phyloP scores from a whole-genome alignment of 192 early-diverging fungal species.

The Entomortierella beljakovae region DNA sequence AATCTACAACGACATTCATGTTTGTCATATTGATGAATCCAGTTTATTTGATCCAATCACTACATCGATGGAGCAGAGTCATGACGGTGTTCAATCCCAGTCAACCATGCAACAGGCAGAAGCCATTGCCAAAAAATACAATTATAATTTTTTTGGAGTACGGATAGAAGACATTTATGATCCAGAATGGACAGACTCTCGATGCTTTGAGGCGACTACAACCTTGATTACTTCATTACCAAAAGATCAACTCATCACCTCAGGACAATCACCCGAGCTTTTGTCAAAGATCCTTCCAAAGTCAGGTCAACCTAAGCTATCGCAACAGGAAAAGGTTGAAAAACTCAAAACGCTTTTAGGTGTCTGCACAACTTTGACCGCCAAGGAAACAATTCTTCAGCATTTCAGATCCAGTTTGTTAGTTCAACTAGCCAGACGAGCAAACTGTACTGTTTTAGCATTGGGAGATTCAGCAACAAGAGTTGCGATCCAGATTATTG shows the following conservation, averaged over 20 bases:
- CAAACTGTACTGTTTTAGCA: constrained; percentile 71
- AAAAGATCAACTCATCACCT: constrained; percentile 33
- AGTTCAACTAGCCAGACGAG: constrained; percentile 57
- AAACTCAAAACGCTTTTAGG: constrained; percentile 65
- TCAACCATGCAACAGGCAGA: constrained; percentile 52
- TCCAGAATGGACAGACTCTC: constrained; percentile 52
- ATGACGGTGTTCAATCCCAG: constrained; percentile 11
- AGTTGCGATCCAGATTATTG: constrained; percentile 80
- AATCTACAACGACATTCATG: constrained; percentile 68
- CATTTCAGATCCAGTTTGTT: constrained; percentile 72
- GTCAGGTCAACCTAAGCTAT: constrained; percentile 16
- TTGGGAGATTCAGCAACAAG: constrained; percentile 86
- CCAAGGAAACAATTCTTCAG: constrained; percentile 78
- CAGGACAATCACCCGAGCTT: constrained; percentile 42
- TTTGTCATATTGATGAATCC: constrained; percentile 86
- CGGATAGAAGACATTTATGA: constrained; percentile 78
- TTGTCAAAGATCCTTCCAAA: constrained; percentile 23
- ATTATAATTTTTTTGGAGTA: constrained; percentile 56
- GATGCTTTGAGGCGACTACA: constrained; percentile 47
- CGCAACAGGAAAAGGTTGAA: constrained; percentile 39
- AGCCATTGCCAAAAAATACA: constrained; percentile 53
- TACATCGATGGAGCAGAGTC: no score
- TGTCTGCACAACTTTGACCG: constrained; percentile 67
- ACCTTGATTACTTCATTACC: constrained; percentile 34
- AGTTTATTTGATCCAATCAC: constrained; percentile 56